phyloP scores from a whole-genome alignment of 768 basidiomycete species.

The Exidia glandulosa region DNA sequence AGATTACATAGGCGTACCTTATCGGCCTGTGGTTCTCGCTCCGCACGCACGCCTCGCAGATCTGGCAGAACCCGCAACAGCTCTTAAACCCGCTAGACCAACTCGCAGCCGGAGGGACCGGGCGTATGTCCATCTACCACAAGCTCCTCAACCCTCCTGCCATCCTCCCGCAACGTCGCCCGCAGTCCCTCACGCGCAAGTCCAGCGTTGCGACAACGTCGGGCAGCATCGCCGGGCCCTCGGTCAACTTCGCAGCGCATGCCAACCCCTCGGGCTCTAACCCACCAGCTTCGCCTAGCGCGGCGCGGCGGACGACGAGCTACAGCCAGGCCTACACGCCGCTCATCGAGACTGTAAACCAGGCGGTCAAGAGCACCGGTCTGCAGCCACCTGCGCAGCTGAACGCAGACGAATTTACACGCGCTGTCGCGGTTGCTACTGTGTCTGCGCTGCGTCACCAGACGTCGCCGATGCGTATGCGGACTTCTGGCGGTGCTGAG shows the following conservation, averaged over 20 bases:
- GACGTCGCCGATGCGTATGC: conserved; percentile 42
- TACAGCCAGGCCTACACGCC: conserved; percentile 37
- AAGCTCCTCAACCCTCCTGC: conserved; percentile 32
- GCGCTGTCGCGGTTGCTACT: conserved; percentile 89
- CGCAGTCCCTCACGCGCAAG: conserved; percentile 29
- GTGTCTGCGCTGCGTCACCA: conserved; percentile 83
- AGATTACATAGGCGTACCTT: conserved; percentile 67
- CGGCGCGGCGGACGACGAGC: conserved; percentile 13
- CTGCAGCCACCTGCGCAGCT: conserved; percentile 53
- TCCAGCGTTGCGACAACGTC: conserved; percentile 29
- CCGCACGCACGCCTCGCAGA: conserved; percentile 93
- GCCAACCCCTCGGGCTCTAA: conserved; percentile 23
- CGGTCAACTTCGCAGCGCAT: background rate
- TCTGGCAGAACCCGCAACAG: conserved; percentile 96
- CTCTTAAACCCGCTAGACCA: conserved; percentile 51
- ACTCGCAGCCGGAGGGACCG: conserved; percentile 21
- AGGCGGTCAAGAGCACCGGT: conserved; percentile 54
- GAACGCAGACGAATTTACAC: conserved; percentile 81
- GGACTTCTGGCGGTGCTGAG: conserved; percentile 32
- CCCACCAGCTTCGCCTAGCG: conserved; percentile 16
- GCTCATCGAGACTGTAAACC: conserved; percentile 66
- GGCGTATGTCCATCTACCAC: conserved; percentile 57
- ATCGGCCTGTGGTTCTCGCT: conserved; percentile 98
- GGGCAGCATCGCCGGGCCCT: conserved; percentile 7
- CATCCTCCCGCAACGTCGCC: conserved; percentile 11